Conservation (phyloP, 2,329 filamentous ascomycete genomes). For the Hirsutella minnesotensis region DNA sequence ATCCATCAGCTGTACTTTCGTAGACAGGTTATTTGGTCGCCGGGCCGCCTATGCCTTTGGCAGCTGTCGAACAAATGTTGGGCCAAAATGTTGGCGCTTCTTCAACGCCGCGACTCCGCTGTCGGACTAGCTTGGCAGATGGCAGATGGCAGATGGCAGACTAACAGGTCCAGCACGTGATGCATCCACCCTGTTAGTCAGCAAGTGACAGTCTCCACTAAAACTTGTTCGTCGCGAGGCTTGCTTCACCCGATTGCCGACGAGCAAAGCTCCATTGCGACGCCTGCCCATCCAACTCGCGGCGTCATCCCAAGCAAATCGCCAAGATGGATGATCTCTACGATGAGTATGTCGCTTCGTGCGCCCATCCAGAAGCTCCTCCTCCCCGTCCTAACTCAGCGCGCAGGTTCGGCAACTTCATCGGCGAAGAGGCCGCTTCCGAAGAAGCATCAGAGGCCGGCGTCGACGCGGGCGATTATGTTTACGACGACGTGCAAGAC, state of each 20-base stretch:
- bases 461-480: slow-evolving; percentile 63
- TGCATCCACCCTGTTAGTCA: background rate
- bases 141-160: no score
- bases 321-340: slow-evolving; percentile 83
- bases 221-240: slow-evolving; percentile 3
- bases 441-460: slow-evolving; percentile 76
- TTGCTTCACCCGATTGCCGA: background rate
- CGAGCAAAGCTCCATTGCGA: slow-evolving; percentile 7
- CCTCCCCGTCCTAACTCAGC: background rate
- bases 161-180: slow-evolving; percentile 8
- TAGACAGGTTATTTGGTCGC: no score
- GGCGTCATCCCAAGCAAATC: slow-evolving; percentile 6
- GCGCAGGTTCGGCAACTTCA: slow-evolving; percentile 88
- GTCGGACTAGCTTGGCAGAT: no score
- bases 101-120: no score
- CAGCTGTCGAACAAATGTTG: no score
- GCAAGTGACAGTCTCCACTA: background rate
- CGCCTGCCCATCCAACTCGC: slow-evolving; percentile 10
- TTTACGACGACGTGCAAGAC: slow-evolving; percentile 66
- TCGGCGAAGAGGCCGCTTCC: slow-evolving; percentile 78
- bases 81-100: no score
- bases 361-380: background rate
- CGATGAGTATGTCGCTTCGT: slow-evolving; percentile 57
- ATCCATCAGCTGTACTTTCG: no score
- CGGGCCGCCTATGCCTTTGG: no score